Evolutionary conservation across 2,329 filamentous ascomycete genomes (phyloP).

Genomic region (Alternaria gansuensis): DNA sequence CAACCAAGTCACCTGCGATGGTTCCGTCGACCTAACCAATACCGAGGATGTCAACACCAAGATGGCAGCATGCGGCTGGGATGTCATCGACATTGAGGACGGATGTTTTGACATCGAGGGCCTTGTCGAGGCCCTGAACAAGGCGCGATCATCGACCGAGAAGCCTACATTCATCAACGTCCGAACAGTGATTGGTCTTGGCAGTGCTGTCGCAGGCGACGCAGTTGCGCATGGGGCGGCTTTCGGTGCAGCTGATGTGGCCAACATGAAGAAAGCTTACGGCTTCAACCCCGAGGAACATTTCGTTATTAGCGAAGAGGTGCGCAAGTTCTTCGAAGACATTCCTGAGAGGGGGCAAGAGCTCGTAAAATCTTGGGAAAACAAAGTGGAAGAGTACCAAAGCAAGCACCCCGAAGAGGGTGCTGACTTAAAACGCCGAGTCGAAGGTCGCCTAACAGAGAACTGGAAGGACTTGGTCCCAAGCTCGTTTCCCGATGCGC

Average conservation of each 20-base stretch:
- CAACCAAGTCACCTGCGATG: slow-evolving; percentile 68
- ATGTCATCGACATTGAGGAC: slow-evolving; percentile 64
- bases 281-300: slow-evolving; percentile 61
- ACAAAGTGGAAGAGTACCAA: slow-evolving; percentile 55
- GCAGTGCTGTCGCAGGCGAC: slow-evolving; percentile 61
- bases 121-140: slow-evolving; percentile 59
- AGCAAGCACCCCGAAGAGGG: slow-evolving; percentile 59
- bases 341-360: slow-evolving; percentile 55
- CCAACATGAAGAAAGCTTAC: slow-evolving; percentile 62
- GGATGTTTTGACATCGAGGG: slow-evolving; percentile 62
- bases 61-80: slow-evolving; percentile 66
- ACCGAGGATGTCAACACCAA: slow-evolving; percentile 66
- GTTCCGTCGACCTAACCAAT: slow-evolving; percentile 63
- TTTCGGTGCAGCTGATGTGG: slow-evolving; percentile 64
- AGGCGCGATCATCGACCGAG: slow-evolving; percentile 55
- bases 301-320: slow-evolving; percentile 58
- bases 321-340: slow-evolving; percentile 58
- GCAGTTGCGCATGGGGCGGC: slow-evolving; percentile 67
- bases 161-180: slow-evolving; percentile 69
- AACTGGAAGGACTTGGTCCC: slow-evolving; percentile 63
- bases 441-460: slow-evolving; percentile 59
- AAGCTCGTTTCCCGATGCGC: slow-evolving; percentile 57
- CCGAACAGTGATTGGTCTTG: slow-evolving; percentile 65
- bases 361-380: slow-evolving; percentile 60
- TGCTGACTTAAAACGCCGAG: slow-evolving; percentile 59